Evolutionary conservation across 192 early-diverging fungal species (phyloP).

Genomic region (Paraglomus brasilianum): DNA sequence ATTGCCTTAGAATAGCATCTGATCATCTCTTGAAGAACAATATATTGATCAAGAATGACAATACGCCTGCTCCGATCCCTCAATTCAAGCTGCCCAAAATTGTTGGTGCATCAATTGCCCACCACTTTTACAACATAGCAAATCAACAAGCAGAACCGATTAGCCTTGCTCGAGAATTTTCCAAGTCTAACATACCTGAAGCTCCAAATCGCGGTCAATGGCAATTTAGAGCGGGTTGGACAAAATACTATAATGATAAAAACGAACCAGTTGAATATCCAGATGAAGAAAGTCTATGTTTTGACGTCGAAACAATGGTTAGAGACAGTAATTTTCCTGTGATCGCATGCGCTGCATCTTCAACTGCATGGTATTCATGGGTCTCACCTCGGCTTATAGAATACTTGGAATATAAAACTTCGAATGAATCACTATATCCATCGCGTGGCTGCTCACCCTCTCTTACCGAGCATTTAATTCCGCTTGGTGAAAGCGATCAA

Average conservation of each 20-base stretch:
- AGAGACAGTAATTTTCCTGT: constrained; percentile 70
- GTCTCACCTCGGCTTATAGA: constrained; percentile 73
- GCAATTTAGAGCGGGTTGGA: constrained; percentile 73
- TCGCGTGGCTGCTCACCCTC: too few relatives aligned
- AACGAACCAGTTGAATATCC: constrained; percentile 49
- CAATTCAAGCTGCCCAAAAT: constrained; percentile 40
- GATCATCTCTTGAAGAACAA: constrained; percentile 50
- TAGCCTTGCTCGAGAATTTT: constrained; percentile 53
- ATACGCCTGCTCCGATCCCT: constrained; percentile 36
- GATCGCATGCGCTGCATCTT: constrained; percentile 76
- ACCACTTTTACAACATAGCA: constrained; percentile 79
- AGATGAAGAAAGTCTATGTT: constrained; percentile 67
- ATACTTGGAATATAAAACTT: constrained; percentile 11
- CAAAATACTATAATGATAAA: constrained; percentile 62
- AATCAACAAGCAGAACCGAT: constrained; percentile 59
- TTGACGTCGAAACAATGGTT: constrained; percentile 84
- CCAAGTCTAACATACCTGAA: constrained; percentile 36
- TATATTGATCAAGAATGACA: constrained; percentile 54
- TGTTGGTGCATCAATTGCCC: constrained; percentile 54
- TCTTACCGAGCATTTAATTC: constrained; percentile 26
- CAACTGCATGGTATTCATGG: constrained; percentile 89
- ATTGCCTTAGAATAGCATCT: constrained; percentile 40
- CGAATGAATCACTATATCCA: not conserved
- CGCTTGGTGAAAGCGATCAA: constrained; percentile 35
- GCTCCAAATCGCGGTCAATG: constrained; percentile 52